Evolutionary conservation across 352 stramenopile genomes (phyloP).

Genomic region (Elongisporangium senticosum): DNA sequence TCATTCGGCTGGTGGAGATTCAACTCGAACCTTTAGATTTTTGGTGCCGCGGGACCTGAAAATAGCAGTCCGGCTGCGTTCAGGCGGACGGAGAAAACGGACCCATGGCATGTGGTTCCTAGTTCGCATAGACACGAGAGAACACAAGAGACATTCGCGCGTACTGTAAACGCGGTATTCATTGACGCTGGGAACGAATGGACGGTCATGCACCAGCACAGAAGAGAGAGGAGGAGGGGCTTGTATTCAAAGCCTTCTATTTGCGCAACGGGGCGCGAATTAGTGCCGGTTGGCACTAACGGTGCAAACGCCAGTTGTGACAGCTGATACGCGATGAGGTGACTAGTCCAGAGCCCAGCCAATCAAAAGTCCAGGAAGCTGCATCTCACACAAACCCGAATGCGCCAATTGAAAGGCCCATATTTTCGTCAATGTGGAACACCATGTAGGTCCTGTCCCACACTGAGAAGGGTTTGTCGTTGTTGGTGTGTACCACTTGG

Average conservation of each 20-base stretch:
- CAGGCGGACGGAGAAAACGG: background rate
- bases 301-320: background rate
- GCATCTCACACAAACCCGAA: background rate
- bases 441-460: background rate
- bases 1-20: background rate
- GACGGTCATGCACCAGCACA: background rate
- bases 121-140: background rate
- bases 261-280: background rate
- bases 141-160: background rate
- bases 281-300: background rate
- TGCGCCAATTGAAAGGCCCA: background rate
- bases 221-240: too few species aligned
- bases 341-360: background rate
- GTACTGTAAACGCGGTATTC: background rate
- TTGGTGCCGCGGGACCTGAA: background rate
- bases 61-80: background rate
- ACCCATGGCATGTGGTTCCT: background rate
- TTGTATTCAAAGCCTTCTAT: background rate
- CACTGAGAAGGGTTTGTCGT: background rate
- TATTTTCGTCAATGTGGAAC: background rate
- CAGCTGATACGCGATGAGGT: background rate
- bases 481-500: background rate
- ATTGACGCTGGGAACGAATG: background rate
- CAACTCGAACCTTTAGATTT: background rate
- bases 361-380: background rate